Base-by-base conservation (phyloP, 176 grass and related monocot genomes). In the Triticum urartu region DNA sequence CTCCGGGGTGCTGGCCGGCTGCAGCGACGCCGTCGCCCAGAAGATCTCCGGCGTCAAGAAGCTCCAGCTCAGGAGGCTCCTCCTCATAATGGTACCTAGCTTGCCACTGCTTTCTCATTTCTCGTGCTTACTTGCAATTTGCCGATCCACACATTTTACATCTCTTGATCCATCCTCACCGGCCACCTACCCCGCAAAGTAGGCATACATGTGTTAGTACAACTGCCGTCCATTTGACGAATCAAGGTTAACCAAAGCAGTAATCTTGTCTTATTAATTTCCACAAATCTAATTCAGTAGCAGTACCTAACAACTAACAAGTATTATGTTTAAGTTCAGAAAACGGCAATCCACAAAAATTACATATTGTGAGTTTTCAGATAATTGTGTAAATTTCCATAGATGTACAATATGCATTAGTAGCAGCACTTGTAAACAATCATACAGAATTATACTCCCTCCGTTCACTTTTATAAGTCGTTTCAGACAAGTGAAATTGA, bases 11-110 rank as follows among this genome's bases (percentile, higher is more conserved):
- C 83, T 95, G 60, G 93, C 90, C 48, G 93, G 93, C 52, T 95
- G 85, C 84, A 95, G 93, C 83, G 93, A 95, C 84, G 90, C 79
- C 32, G 78, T 92, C 64, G 93, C 93, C 32, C 93, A 95, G 79
- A 92, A 85, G 65, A 95, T 95, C 68, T 81, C 93, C 72, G 93
- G 93, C 26, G 87, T 28, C 75, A 39, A 83, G 78, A 95, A 79
- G 69, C 83, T 95, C 78, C 93, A 88, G 61, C 63, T 92, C 52
- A 95, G 93, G 89, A 85, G 93, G 68, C 67, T 95, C 18, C 87
- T 92, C 50, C 93, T 95, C 36, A 88, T 95, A 80, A 92, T 90
- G 93, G 90, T 95, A 78, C 42, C 11, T 75, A 52, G 39, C 24
- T 26, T 47, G 10, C 0, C 50, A 6, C 4, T 74, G n/a, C n/a